Evolutionary conservation across 257 asterid species (phyloP), one percentile per base, ranked within the genome.

Genomic region (Cynanchum wilfordii): DNA sequence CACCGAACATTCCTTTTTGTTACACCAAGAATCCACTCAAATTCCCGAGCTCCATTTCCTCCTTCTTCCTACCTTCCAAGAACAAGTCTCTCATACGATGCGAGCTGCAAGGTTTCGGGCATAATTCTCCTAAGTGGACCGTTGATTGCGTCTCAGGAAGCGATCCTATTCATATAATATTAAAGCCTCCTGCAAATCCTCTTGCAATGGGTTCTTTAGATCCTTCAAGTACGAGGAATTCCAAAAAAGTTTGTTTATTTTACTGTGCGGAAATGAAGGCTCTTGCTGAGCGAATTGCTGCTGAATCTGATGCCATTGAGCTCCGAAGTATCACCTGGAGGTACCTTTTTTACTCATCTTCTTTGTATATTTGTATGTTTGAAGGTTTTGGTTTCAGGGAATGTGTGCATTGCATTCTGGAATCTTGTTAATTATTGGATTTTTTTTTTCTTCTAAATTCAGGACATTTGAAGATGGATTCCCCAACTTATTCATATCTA

Each of bases 391-490:
- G 1, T 29, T 29, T 60, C 45, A 0, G 16, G 2, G 25, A 1
- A 20, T 20, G 19, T 56, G 68, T 59, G 58, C 30, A 29, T 38
- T 50, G 40, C 13, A 4, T 24, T 65, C 7, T 33, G 52, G 24
- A 20, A 44, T 60, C 52, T 17, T 20, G 45, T 59, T 58, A n/a
- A 20, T 33, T 51, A 24, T 19, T 10, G 24, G 27, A 42, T 13
- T 72, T 29, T 0, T 27, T 72, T 50, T 40, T 40, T 40, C 19
- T 40, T 40, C 45, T 7, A 68, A 70, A 72, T 80, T 75, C 86
- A 95, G 99, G 95, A 90, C 86, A 73, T 95, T 95, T 58, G 99
- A 87, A 78, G 98, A 95, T 87, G 99, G 98, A 79, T 95, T 90
- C 82, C 99, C 99, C 68, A 87, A 95, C 84, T 80, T 95, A 78